Conservation (phyloP, 331 rosid genomes). For the Malus hybrid region DNA sequence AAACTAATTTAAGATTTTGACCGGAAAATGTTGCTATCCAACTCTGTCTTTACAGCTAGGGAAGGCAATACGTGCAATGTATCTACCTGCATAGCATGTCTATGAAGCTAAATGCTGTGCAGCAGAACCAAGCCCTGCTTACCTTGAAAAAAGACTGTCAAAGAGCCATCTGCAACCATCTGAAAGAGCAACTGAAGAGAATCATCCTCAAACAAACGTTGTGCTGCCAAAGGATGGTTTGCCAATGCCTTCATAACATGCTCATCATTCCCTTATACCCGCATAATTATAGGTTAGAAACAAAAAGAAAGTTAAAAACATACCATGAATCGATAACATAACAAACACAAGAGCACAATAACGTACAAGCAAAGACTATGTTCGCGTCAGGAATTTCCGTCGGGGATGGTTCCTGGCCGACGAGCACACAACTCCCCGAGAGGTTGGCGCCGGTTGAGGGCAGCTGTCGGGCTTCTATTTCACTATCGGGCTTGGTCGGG, state of each 20-base stretch:
- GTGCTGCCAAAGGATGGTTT: conserved; percentile 86
- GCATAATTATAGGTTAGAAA: conserved; percentile 16
- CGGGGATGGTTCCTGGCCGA: too few relatives aligned
- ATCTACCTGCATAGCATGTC: conserved; percentile 98
- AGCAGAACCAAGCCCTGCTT: conserved; percentile 87
- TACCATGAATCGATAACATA: not conserved
- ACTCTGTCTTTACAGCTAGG: conserved; percentile 1
- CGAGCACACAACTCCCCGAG: too few relatives aligned
- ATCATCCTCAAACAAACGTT: conserved; percentile 89
- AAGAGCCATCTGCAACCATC: conserved; percentile 87
- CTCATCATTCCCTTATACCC: conserved; percentile 87
- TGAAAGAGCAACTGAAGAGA: conserved; percentile 88
- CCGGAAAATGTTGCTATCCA: too few relatives aligned
- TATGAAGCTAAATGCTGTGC: conserved; percentile 93
- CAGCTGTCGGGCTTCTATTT: too few relatives aligned
- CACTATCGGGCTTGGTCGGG: too few relatives aligned
- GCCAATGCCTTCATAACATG: conserved; percentile 98
- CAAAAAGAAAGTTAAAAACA: not conserved
- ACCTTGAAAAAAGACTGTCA: conserved; percentile 64
- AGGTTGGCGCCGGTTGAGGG: too few relatives aligned
- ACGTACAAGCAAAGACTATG: not conserved
- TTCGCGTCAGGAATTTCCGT: too few relatives aligned
- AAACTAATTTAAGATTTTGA: not conserved
- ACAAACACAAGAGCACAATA: not conserved
- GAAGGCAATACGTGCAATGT: conserved; percentile 6